phyloP scores from a whole-genome alignment of 2,329 filamentous ascomycete genomes.

The Cryphonectria parasitica region DNA sequence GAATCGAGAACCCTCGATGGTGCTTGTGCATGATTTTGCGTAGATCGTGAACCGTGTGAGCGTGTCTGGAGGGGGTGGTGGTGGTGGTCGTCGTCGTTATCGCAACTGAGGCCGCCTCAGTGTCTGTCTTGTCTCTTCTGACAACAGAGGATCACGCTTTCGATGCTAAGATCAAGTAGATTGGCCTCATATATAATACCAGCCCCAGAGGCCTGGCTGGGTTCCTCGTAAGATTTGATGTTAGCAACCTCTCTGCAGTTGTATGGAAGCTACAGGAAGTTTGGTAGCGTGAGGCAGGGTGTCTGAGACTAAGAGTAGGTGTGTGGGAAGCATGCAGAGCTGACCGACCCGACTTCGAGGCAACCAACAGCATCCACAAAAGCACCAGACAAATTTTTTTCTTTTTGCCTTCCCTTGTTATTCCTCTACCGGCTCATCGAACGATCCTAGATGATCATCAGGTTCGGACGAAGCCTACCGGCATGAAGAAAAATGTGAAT shows the following conservation, averaged over 20 bases:
- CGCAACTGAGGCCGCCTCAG: background rate
- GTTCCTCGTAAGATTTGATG: conserved; percentile 1
- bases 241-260: conserved; percentile 11
- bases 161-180: background rate
- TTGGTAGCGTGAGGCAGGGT: conserved; percentile 12
- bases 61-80: no score
- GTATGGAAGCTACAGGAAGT: background rate
- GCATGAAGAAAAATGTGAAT: background rate
- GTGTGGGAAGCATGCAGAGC: conserved; percentile 8
- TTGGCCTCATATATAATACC: conserved; percentile 10
- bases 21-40: conserved; percentile 12
- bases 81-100: background rate
- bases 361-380: background rate
- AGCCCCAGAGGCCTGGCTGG: background rate
- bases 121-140: background rate
- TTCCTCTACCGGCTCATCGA: background rate
- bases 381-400: background rate
- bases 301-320: conserved; percentile 21
- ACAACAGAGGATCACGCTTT: background rate
- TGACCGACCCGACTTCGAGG: conserved; percentile 2
- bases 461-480: conserved; percentile 21
- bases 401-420: background rate
- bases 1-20: conserved; percentile 4
- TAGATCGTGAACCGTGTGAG: no score
- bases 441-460: conserved; percentile 9